Base-by-base conservation (phyloP, 2,329 filamentous ascomycete species). In the Curvularia hawaiiensis region DNA sequence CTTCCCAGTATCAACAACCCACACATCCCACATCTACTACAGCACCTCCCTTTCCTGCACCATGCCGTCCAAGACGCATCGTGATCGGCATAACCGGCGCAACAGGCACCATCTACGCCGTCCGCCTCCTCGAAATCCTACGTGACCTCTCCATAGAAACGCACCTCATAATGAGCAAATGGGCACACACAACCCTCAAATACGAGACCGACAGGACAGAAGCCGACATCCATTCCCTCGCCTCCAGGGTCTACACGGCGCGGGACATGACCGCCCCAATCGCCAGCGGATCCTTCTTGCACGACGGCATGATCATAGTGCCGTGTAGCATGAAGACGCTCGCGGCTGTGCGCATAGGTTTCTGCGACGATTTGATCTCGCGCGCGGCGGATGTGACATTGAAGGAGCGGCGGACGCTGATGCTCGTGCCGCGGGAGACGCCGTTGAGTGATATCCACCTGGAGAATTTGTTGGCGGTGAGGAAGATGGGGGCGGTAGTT, bases 141-240 rank as follows among this genome's bases (percentile, higher is more conserved):
- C 41, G 41, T 44, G 41, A 44, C 41, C 41, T 44, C 24, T 44
- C 41, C 41, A 44, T 44, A 44, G 41, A 44, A 44, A 44, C 41
- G 24, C 41, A 44, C 14, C 41, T 44, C 24, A 16, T 44, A 28
- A 44, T 44, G 41, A 44, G 41, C 41, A 44, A 44, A 44, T 44
- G 41, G 41, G 41, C 41, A 1, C 41, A 26, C 14, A 44, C 41
- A 28, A 44, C 41, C 7, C 41, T 44, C 41, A 44, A 44, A n/a
- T 44, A 44, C 14, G 41, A 44, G 41, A 44, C 41, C 5, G 41
- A 44, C 14, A 44, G 22, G 22, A 44, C 41, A n/a, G 41, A 44
- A 28, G 41, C 41, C 41, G 41, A 44, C 12, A 44, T 44, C 22
- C 41, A 44, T 44, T 44, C 41, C 41, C 41, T 44, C 41, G 41